A percentile compares a stretch with the other conserved stretches of the same genome.
These are phyloP conservation scores for Danielozyma ontarioensis DNA, from an alignment of 805 yeast genomes.

Conservation along the genomic window DNA sequence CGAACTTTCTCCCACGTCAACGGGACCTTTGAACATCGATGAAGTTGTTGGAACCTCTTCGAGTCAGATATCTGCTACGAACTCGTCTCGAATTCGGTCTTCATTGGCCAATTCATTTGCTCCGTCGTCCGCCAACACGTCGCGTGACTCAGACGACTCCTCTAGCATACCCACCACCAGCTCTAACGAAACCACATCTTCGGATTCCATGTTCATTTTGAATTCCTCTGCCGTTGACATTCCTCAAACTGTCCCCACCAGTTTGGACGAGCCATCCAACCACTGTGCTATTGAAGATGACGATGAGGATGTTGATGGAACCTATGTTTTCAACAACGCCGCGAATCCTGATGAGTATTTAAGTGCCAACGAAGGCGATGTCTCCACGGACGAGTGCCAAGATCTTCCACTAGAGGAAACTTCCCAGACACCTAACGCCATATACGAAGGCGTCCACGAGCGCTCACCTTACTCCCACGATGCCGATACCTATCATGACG, in stretches of 20 bases:
- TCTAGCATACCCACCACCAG: background rate
- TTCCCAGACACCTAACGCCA: background rate
- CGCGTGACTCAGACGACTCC: background rate
- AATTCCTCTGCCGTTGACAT: slow-evolving; percentile 2
- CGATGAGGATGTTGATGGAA: slow-evolving; percentile 3
- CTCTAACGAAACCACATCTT: background rate
- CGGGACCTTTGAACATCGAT: slow-evolving; percentile 19
- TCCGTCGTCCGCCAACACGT: slow-evolving; percentile 7
- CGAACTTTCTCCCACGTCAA: slow-evolving; percentile 1
- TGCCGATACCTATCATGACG: slow-evolving; percentile 3
- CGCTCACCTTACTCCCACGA: slow-evolving; percentile 1
- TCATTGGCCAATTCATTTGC: slow-evolving; percentile 32
- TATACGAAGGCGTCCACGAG: too few relatives aligned
- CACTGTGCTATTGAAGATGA: too few relatives aligned
- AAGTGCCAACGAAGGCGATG: slow-evolving; percentile 1
- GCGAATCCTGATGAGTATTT: slow-evolving; percentile 3
- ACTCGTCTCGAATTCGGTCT: slow-evolving; percentile 18
- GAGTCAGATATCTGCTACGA: slow-evolving; percentile 2
- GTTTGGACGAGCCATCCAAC: background rate
- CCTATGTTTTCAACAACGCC: slow-evolving; percentile 5
- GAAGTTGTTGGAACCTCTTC: slow-evolving; percentile 16
- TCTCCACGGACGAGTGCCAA: slow-evolving; percentile 2
- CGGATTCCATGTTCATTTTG: background rate
- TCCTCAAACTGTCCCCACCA: background rate
- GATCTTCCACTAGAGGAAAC: background rate